phyloP scores from a whole-genome alignment of 805 yeast genomes.

The Hanseniaspora lachancei region DNA sequence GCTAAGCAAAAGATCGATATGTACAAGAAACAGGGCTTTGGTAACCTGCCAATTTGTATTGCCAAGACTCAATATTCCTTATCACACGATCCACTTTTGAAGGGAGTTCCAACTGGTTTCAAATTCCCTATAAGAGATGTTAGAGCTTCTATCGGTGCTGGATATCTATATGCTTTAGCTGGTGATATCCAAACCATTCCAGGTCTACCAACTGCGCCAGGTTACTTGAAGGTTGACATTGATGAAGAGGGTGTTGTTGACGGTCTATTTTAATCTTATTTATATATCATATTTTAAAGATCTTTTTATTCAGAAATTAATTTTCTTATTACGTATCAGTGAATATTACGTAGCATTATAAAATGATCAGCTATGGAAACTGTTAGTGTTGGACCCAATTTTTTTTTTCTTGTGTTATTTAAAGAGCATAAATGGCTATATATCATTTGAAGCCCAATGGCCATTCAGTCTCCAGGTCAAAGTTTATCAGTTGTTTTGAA shows the following conservation, averaged over 20 bases:
- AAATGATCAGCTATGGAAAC: no score
- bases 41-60: conserved; percentile 82
- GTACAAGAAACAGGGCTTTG: conserved; percentile 78
- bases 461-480: no score
- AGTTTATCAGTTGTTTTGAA: no score
- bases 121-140: conserved; percentile 89
- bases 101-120: conserved; percentile 92
- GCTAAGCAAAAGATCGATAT: conserved; percentile 72
- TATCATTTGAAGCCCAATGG: no score
- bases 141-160: conserved; percentile 91
- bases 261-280: conserved; percentile 56
- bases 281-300: no score
- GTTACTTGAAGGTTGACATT: conserved; percentile 94
- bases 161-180: conserved; percentile 88
- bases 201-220: conserved; percentile 90
- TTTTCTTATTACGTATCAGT: no score
- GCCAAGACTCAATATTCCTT: conserved; percentile 96
- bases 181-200: conserved; percentile 97
- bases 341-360: no score
- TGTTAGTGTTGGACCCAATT: no score
- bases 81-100: conserved; percentile 83
- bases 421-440: no score
- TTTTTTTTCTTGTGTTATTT: no score
- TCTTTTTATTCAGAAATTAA: no score
- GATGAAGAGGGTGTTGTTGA: conserved; percentile 82